Conservation (phyloP, 768 basidiomycete species). For the Leccinum rimulosum region DNA sequence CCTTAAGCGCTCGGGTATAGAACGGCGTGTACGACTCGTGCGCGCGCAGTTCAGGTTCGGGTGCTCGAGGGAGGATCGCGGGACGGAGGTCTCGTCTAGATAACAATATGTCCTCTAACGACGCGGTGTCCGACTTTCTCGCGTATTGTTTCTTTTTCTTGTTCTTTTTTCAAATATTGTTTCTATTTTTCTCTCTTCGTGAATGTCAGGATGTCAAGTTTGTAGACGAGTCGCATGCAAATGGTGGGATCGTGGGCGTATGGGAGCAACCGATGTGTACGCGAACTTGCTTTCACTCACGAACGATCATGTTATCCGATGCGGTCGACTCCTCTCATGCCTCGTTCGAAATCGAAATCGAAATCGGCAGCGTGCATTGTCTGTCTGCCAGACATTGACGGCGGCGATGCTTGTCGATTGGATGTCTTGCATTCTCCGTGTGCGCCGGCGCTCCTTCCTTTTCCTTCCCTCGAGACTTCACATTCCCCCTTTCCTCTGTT, state of each 20-base stretch:
- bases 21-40: not conserved
- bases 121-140: not conserved
- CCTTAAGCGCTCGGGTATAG: not conserved
- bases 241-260: not conserved
- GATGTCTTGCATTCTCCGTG: not conserved
- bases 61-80: constrained; percentile 4
- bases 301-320: not conserved
- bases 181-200: constrained; percentile 28
- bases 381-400: not conserved
- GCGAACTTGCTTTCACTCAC: not conserved
- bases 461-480: not conserved
- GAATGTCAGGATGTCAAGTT: not conserved
- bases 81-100: not conserved
- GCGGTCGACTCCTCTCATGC: not conserved
- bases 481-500: not conserved
- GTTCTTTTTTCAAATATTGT: not conserved
- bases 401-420: not conserved
- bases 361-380: not conserved
- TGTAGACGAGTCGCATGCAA: not conserved
- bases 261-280: not conserved
- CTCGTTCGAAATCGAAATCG: not conserved
- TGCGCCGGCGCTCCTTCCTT: not conserved
- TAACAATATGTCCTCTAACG: not conserved
- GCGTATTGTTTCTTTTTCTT: not conserved
- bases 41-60: constrained; percentile 5